These are phyloP conservation scores for Pythium sp. DNA, from an alignment of 352 stramenopile genomes.

Conservation along the genomic window DNA sequence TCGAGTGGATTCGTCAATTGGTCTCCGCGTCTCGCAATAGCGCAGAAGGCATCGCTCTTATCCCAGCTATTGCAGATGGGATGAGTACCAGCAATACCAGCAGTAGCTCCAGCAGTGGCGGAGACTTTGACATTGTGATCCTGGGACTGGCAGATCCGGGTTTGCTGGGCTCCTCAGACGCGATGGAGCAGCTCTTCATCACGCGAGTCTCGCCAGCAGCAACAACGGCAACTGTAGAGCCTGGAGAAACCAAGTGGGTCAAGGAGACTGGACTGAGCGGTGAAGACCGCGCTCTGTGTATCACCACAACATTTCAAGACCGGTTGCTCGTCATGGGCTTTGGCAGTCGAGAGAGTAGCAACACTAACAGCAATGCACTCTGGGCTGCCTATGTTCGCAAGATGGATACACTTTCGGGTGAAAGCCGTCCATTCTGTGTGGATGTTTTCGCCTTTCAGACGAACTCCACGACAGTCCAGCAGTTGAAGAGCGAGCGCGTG, in stretches of 20 bases:
- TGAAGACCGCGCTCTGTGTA: constrained; percentile 3
- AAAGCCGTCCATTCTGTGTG: constrained; percentile 2
- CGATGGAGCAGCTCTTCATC: constrained; percentile 13
- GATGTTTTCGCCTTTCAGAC: constrained; percentile 14
- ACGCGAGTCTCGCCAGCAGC: not conserved
- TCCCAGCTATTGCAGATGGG: not conserved
- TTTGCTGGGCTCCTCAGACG: constrained; percentile 8
- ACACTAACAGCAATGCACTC: not conserved
- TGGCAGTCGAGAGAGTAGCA: not conserved
- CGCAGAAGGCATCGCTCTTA: constrained; percentile 3
- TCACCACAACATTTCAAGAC: constrained; percentile 1
- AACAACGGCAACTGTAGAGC: not conserved
- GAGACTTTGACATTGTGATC: constrained; percentile 1
- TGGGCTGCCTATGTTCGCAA: constrained; percentile 1
- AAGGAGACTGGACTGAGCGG: not conserved
- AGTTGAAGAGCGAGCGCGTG: constrained; percentile 1
- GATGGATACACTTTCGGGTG: not conserved
- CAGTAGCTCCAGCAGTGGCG: not conserved
- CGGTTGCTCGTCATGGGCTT: constrained; percentile 9
- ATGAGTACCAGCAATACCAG: not conserved
- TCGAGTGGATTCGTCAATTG: constrained; percentile 25
- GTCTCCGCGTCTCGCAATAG: constrained; percentile 20
- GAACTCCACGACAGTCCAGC: constrained; percentile 11
- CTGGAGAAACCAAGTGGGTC: constrained; percentile 9
- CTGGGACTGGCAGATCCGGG: constrained; percentile 4